Evolutionary conservation across 2,329 filamentous ascomycete genomes (phyloP), one percentile per base, ranked within the genome.

Genomic region (Aspergillus hortae): DNA sequence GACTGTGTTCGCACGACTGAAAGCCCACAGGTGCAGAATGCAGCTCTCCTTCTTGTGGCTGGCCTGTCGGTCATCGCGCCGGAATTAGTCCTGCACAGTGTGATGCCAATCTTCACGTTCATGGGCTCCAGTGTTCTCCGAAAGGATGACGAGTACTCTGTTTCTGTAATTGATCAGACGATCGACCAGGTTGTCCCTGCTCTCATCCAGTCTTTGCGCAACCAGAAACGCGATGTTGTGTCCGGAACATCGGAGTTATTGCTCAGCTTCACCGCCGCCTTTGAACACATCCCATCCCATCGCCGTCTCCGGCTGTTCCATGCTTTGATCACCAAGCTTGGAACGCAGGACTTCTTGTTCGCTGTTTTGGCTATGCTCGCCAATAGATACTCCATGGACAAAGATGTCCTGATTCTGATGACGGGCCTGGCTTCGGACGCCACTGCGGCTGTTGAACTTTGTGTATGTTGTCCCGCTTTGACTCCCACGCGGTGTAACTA

Each of bases 91-190:
- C 80, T 99, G 52, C 92, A 99, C 73, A 96, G 91, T 61, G 90
- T 99, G 49, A 99, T 99, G 94, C 94, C 94, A 11, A 92, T 99
- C 48, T 99, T 99, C 74, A 97, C 94, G 0, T 96, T 97, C 68
- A 96, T 97, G 87, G 91, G 92, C 40, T 88, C 87, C 41, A 96
- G 90, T 3, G 87, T 96, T 17, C 80, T 99, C 46, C 86, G 89
- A 45, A 92, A 96, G 73, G 90, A 90, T 61, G 95, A 99, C 63
- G 92, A 97, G 62, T 97, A 96, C 74, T 97, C 94, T 19, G 91
- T 92, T 11, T 90, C 96, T 68, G 92, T 99, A 30, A 92, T 96
- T 52, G 90, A 95, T 63, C 91, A 84, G 76, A 97, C 94, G 1
- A 92, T 99, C 61, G 89, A 91, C 56, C 88, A 92, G 62, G 92